Base-by-base conservation (phyloP, 1,284 basidiomycete species). In the Heterobasidion occidentale region DNA sequence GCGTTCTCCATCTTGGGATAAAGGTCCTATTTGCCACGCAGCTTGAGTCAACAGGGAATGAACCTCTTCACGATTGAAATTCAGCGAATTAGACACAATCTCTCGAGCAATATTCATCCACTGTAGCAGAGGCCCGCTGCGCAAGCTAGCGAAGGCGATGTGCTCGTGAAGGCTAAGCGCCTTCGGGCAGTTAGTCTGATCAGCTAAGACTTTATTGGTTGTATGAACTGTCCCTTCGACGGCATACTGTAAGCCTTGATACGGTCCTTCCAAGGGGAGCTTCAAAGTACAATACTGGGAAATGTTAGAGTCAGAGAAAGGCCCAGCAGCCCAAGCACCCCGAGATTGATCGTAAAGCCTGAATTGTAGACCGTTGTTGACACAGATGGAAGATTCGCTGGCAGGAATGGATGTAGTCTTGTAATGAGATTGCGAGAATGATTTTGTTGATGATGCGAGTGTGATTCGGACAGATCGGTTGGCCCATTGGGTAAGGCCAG, bases 101-200 rank as follows among this genome's bases (percentile, higher is more conserved):
- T 76, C 77, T 20, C 73, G 67, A 7, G 70, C 62, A 14, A 81
- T 73, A 56, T 80, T 81, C 46, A 75, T 60, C 79, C 78, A 81
- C 50, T 81, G 79, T 0, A 80, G 59, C 1, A 61, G 62, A 6
- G 65, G 58, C 2, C 79, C 78, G 36, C 74, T 69, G 4, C 78
- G 75, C 35, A 81, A 57, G 36, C 66, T 64, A 0, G 72, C 72
- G 56, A 77, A 80, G 0, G 74, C 67, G 7, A 72, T 62, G 46
- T 69, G 75, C 56, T 81, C 78, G 36, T 80, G 77, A 3, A 58
- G 27, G 15, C 19, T 56, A 33, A 61, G 52, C 8, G 57, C 56
- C 35, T 56, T 51, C 1, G 60, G 58, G 7, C 58, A 59, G 12
- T 70, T 60, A 0, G 60, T 61, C 58, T 81, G 80, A 6, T 65